These are phyloP conservation scores for Pichia kudriavzevii DNA, from an alignment of 1,139 yeast genomes.

Conservation along the genomic window DNA sequence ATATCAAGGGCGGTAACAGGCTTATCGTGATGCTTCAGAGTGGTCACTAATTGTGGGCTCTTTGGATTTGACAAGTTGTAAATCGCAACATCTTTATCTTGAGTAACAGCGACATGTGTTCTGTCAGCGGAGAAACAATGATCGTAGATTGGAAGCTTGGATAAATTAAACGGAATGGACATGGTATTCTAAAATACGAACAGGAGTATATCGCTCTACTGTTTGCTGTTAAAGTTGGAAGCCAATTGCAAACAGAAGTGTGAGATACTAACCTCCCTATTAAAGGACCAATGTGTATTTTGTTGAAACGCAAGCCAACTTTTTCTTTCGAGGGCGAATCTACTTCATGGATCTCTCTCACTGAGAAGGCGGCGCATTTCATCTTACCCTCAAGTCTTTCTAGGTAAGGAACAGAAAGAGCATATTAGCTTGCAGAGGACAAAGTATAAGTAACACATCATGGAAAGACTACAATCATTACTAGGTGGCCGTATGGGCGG, in stretches of 20 bases:
- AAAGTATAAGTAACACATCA: background rate
- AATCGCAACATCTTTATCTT: slow-evolving; percentile 67
- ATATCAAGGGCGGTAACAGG: slow-evolving; percentile 93
- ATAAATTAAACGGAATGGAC: slow-evolving; percentile 47
- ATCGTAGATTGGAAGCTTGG: slow-evolving; percentile 82
- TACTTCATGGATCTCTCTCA: too few relatives aligned
- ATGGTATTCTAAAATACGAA: slow-evolving; percentile 15
- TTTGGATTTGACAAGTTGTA: slow-evolving; percentile 42
- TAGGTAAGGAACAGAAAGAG: too few relatives aligned
- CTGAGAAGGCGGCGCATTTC: too few relatives aligned
- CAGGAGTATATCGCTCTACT: slow-evolving; percentile 30
- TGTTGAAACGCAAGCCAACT: too few relatives aligned
- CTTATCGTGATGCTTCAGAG: slow-evolving; percentile 81
- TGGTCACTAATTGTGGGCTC: slow-evolving; percentile 49
- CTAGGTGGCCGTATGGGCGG: slow-evolving; percentile 28
- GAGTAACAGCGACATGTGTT: slow-evolving; percentile 70
- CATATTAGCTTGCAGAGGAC: too few relatives aligned
- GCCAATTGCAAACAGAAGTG: too few relatives aligned
- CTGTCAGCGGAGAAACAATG: slow-evolving; percentile 76
- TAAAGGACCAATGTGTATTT: too few relatives aligned
- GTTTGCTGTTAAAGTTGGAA: too few relatives aligned
- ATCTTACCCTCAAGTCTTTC: too few relatives aligned
- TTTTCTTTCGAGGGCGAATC: too few relatives aligned
- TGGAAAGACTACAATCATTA: slow-evolving; percentile 24
- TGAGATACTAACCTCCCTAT: too few relatives aligned